Base-by-base conservation (phyloP, 768 basidiomycete species). In the Lactarius akahatsu region DNA sequence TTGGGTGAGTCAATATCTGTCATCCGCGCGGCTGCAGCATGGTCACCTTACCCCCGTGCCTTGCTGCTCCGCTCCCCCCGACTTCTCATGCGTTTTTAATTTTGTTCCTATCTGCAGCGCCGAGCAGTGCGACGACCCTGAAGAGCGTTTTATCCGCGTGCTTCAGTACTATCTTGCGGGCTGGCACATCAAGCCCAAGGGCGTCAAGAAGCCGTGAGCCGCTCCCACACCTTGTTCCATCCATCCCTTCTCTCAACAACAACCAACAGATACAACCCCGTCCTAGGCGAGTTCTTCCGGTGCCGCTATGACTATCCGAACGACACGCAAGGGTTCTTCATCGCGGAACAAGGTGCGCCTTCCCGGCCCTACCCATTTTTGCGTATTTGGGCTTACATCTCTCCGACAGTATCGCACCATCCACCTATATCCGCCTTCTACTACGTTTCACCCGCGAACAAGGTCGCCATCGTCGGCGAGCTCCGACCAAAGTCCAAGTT, bases 141-240 rank as follows among this genome's bases (percentile, higher is more conserved):
- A 96, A 75, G 95, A 96, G 74, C 82, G 97, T 54, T 98, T 98
- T 76, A 83, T 96, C 69, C 85, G 87, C 59, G 94, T 98, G 1
- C 82, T 98, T 40, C 90, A 91, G 69, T 97, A 96, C 76, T 99
- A 98, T 76, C 88, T 99, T 57, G 90, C 92, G n/a, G 97, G 97
- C 28, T 99, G 97, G 97, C 97, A 98, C 78, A 96, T 98, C 80
- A 98, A 98, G 78, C 96, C 97, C 71, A 96, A 92, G 79, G 97
- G 95, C 61, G 97, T 98, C 67, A 99, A 99, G 90, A 99, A 99
- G 79, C 96, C 96, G 86, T 95, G 73, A 78, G 91, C 81, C 23
- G 30, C 30, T n/a, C 61, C 59, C 28, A 41, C 50, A 62, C 50
- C 60, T 34, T 61, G 36, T 38, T 13, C 36, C 36, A n/a, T n/a